Percentiles rank a stretch among this genome's conserved stretches.
Evolutionary conservation across 352 stramenopile species (phyloP).

Genomic region (Globisporangium apiculatum): DNA sequence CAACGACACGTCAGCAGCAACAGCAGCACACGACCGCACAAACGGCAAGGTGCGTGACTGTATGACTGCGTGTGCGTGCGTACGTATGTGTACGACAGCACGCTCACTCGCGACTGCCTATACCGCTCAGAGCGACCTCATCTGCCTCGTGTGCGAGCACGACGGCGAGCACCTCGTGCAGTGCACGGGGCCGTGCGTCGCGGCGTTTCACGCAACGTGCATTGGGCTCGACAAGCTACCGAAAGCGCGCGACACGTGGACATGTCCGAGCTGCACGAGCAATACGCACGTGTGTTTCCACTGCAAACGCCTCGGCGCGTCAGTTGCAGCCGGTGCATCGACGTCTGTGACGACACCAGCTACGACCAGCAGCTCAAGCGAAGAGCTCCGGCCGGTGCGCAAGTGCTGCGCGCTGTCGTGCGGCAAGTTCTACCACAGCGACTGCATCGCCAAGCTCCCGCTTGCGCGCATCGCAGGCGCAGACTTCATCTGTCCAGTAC

Average conservation of each 20-base stretch:
- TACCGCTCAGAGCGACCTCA: constrained; percentile 32
- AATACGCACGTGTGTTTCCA: constrained; percentile 75
- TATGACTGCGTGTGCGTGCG: not conserved
- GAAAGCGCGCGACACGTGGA: constrained; percentile 21
- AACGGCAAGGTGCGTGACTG: not conserved
- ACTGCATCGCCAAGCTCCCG: constrained; percentile 75
- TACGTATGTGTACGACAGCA: not conserved
- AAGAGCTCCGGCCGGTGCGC: constrained; percentile 28
- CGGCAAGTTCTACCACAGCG: constrained; percentile 80
- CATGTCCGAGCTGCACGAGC: constrained; percentile 46
- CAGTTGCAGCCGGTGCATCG: constrained; percentile 13
- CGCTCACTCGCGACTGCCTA: not conserved
- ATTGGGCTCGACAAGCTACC: constrained; percentile 11
- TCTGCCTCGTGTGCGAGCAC: constrained; percentile 64
- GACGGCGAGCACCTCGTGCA: constrained; percentile 34
- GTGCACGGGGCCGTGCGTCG: constrained; percentile 66
- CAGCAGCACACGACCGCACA: not conserved
- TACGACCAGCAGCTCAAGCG: not conserved
- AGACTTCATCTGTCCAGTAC: constrained; percentile 77
- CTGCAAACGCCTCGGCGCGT: constrained; percentile 52
- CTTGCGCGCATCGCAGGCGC: constrained; percentile 68
- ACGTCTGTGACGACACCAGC: not conserved
- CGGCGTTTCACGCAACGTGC: constrained; percentile 58
- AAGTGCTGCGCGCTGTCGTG: constrained; percentile 80
- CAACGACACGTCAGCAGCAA: not conserved